phyloP scores from a whole-genome alignment of 2,329 filamentous ascomycete species.

The Aspergillus floridensis region DNA sequence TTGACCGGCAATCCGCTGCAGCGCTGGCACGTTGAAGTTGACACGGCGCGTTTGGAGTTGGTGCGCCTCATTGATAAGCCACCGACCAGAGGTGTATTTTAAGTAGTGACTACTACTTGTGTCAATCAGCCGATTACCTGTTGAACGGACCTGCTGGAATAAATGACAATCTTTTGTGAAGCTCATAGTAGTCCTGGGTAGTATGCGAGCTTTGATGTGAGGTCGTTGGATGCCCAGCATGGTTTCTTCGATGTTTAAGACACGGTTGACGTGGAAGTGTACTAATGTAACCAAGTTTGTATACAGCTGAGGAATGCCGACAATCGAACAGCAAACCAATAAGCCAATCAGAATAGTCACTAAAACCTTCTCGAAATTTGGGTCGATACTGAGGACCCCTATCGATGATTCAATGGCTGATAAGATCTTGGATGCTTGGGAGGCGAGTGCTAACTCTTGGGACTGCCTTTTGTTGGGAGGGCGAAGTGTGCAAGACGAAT shows the following conservation, averaged over 20 bases:
- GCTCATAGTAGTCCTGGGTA: background rate
- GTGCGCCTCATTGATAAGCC: constrained; percentile 34
- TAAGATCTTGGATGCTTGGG: too few relatives aligned
- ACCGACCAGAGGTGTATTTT: constrained; percentile 32
- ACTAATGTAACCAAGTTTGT: too few relatives aligned
- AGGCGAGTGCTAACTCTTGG: too few relatives aligned
- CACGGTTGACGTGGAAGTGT: background rate
- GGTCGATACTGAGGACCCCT: too few relatives aligned
- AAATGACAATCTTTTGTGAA: background rate
- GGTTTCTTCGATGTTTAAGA: background rate
- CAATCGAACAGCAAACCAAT: too few relatives aligned
- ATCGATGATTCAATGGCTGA: too few relatives aligned
- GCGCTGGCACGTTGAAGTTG: constrained; percentile 34
- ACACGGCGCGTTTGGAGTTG: constrained; percentile 29
- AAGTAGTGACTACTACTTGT: constrained; percentile 12
- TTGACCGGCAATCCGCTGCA: constrained; percentile 28
- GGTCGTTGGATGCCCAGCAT: background rate
- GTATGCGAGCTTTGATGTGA: background rate
- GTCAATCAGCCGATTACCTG: background rate
- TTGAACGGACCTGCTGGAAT: background rate
- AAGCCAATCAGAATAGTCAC: too few relatives aligned
- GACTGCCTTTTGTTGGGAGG: too few relatives aligned
- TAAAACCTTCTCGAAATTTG: too few relatives aligned
- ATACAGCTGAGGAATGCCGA: too few relatives aligned
- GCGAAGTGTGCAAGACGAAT: too few relatives aligned